A percentile compares a stretch with the other conserved stretches of the same genome.
Evolutionary conservation across 2,329 filamentous ascomycete species (phyloP).

Genomic region (Pseudogymnoascus destructans): DNA sequence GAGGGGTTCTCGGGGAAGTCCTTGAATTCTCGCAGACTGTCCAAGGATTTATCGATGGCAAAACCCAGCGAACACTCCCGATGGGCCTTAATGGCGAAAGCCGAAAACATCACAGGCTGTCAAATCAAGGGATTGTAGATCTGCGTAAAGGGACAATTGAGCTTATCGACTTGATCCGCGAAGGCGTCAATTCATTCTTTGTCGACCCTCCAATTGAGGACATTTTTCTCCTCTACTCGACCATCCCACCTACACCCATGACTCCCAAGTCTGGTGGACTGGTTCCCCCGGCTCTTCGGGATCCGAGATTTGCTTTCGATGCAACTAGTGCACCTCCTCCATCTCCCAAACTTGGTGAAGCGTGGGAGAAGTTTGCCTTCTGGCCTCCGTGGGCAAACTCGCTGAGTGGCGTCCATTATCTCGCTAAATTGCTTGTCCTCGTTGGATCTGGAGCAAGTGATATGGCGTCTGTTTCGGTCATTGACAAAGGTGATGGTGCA

Average conservation of each 20-base stretch:
- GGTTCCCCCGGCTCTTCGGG: conserved; percentile 46
- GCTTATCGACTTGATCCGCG: conserved; percentile 69
- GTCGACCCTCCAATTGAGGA: conserved; percentile 81
- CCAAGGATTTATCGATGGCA: conserved; percentile 79
- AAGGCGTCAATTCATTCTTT: conserved; percentile 71
- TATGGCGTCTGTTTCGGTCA: conserved; percentile 61
- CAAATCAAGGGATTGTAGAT: conserved; percentile 53
- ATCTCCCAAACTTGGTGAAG: conserved; percentile 65
- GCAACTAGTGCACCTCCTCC: conserved; percentile 61
- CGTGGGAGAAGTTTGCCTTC: conserved; percentile 90
- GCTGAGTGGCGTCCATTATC: conserved; percentile 79
- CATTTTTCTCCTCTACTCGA: conserved; percentile 75
- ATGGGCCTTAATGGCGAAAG: conserved; percentile 73
- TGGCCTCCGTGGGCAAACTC: conserved; percentile 93
- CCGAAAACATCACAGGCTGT: conserved; percentile 65
- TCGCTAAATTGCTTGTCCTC: conserved; percentile 67
- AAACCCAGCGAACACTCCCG: conserved; percentile 66
- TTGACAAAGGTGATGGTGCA: conserved; percentile 41
- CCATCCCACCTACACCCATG: conserved; percentile 54
- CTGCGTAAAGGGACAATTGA: conserved; percentile 69
- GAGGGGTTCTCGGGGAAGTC: conserved; percentile 77
- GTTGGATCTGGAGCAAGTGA: conserved; percentile 81
- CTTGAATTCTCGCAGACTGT: conserved; percentile 90
- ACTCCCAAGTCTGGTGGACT: conserved; percentile 46
- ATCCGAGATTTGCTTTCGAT: conserved; percentile 71